Base-by-base conservation (phyloP, 441 rosid species). In the Arabidopsis hybrid region DNA sequence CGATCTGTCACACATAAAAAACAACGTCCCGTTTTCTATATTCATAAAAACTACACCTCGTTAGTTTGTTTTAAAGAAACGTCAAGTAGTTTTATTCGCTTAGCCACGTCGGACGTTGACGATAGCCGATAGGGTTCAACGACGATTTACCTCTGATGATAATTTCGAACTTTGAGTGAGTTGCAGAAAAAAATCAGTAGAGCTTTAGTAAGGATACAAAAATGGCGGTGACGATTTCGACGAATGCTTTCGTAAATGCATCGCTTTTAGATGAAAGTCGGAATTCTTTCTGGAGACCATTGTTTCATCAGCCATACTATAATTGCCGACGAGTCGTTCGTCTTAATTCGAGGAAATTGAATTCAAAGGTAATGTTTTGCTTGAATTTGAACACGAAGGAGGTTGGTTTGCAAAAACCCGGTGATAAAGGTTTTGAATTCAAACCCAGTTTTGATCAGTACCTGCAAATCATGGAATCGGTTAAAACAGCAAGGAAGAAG, bases 401-500 rank as follows among this genome's bases (percentile, higher is more conserved):
- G 34, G 47, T 21, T 1, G 35, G 55, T 0, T 38, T 56, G 72
- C 52, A 67, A 8, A 74, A 57, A 56, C 60, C 76, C 9, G 85
- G 86, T 35, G 84, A 82, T 56, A 83, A 80, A 46, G 52, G 83
- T 68, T 63, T 84, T 10, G 91, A 81, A 66, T 91, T 92, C 65
- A 86, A 82, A 85, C 96, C 93, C 0, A 87, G 88, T 73, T 95
- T 92, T 68, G 87, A 74, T 65, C 93, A 90, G 79, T 89, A 90
- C 81, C 75, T 95, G 85, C 89, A 90, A 84, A 82, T 84, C 65
- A 84, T 95, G 97, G 95, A 92, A 79, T 78, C 86, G n/a, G 83
- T 87, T 67, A 91, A 79, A 85, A 79, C 82, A 71, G 83, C 45
- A 7, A 76, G 79, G 68, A 84, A 78, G 52, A 84, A 79, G 69